Evolutionary conservation across 495 filamentous ascomycete genomes (phyloP), one percentile per base, ranked within the genome.

Genomic region (Bombardia bombarda): DNA sequence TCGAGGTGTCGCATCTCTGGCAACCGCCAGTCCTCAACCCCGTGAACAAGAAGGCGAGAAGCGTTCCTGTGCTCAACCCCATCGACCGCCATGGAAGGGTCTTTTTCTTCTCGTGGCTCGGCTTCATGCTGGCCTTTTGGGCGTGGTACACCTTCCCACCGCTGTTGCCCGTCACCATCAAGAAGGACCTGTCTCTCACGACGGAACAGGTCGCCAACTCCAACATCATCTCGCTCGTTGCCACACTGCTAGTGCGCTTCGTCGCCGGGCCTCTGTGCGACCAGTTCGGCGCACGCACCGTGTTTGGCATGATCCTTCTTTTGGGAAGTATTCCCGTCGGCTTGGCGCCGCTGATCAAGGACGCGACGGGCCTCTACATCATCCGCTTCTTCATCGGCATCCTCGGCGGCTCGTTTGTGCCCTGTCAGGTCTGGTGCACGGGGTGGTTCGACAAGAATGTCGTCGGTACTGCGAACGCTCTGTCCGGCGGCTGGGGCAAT

Each of bases 401-500:
- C 42, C 75, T 97, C 2, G 90, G 90, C 23, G 90, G 84, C 1
- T 77, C 77, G 4, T 97, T 97, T 49, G 90, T 97, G 3, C 90
- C 90, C 2, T 96, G 90, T 60, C 90, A 95, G 52, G 90, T 96
- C 8, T 97, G 90, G 90, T 86, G 83, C 23, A 95, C 90, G 0
- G 89, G 84, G 2, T 96, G 90, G 70, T 95, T 92, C 54, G 90
- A 97, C 68, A 95, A 94, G 70, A 93, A 87, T 55, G 78, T 96
- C 14, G 86, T 97, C 19, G 90, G 90, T 25, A 86, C 86, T 3
- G 87, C 90, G 42, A 97, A 95, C 55, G 82, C 87, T 6, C 65
- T 97, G 2, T 82, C 88, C 12, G 90, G 78, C 39, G 90, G 90
- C 2, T 80, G 84, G 60, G 90, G 90, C 26, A 97, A 96, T 48